These are phyloP conservation scores for Sporobolomyces roseus DNA, from an alignment of 768 basidiomycete genomes.

Conservation along the genomic window DNA sequence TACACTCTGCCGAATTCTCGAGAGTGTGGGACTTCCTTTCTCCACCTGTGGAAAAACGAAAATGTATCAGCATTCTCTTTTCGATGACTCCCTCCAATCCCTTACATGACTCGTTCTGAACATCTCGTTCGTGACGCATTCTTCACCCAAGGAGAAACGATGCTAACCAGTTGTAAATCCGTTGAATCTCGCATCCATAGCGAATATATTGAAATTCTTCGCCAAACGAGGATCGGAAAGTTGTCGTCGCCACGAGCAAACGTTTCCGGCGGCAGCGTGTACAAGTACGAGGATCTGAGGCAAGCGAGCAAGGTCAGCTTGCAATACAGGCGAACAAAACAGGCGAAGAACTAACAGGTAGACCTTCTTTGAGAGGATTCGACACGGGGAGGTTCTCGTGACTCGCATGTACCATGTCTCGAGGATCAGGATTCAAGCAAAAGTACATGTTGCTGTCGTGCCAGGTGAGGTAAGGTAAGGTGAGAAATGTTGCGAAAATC, in stretches of 20 bases:
- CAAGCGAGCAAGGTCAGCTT: too few relatives aligned
- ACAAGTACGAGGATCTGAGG: slow-evolving; percentile 26
- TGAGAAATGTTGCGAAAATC: too few relatives aligned
- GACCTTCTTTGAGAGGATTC: slow-evolving; percentile 14
- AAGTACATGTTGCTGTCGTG: slow-evolving; percentile 25
- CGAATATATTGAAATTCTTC: slow-evolving; percentile 18
- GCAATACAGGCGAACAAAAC: too few relatives aligned
- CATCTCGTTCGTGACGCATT: too few relatives aligned
- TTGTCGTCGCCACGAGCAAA: slow-evolving; percentile 9
- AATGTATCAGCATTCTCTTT: too few relatives aligned
- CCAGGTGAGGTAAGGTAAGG: neutral
- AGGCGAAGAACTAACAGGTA: too few relatives aligned
- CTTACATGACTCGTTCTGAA: too few relatives aligned
- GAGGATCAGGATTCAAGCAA: slow-evolving; percentile 23
- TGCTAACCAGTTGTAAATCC: slow-evolving; percentile 19
- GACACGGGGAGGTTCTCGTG: slow-evolving; percentile 25
- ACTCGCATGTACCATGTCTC: neutral
- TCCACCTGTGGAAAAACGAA: slow-evolving; percentile 8
- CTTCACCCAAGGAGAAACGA: neutral
- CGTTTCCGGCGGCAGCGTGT: slow-evolving; percentile 20
- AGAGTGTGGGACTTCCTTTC: slow-evolving; percentile 23
- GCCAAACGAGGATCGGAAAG: slow-evolving; percentile 19
- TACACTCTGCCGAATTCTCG: slow-evolving; percentile 32
- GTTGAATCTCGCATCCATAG: slow-evolving; percentile 23
- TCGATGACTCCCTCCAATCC: too few relatives aligned